phyloP scores from a whole-genome alignment of 2,329 filamentous ascomycete genomes.

The Pseudogymnoascus sp. region DNA sequence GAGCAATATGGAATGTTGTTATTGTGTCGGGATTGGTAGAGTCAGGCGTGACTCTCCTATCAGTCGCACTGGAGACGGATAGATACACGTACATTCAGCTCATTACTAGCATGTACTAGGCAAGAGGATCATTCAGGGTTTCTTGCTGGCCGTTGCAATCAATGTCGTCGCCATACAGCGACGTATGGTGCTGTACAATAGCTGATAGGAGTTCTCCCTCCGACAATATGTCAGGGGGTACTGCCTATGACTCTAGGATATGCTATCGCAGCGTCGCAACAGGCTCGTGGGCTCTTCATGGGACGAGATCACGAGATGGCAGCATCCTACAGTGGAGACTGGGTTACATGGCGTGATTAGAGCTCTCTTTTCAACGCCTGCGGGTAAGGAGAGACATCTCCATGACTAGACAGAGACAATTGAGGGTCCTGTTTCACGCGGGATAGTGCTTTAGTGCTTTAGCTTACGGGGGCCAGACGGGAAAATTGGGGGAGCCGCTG shows the following conservation, averaged over 20 bases:
- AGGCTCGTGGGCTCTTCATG: conserved; percentile 6
- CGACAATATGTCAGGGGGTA: neutral
- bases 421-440: conserved; percentile 5
- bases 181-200: neutral
- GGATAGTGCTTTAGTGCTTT: conserved; percentile 3
- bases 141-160: neutral
- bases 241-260: neutral
- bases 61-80: neutral
- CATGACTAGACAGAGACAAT: neutral
- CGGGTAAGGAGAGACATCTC: conserved; percentile 7
- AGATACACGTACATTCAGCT: conserved; percentile 1
- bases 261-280: conserved; percentile 2
- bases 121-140: neutral
- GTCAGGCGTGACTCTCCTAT: neutral
- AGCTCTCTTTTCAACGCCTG: conserved; percentile 6
- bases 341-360: neutral
- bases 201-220: conserved; percentile 6
- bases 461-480: conserved; percentile 5
- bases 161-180: neutral
- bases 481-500: conserved; percentile 9
- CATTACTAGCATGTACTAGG: conserved; percentile 2
- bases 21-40: neutral
- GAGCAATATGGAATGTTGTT: neutral
- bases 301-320: conserved; percentile 7
- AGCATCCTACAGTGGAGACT: neutral